A percentile compares a stretch with the other conserved stretches of the same genome.
phyloP scores from a whole-genome alignment of 257 asterid species.

The Capsicum rhomboideum region DNA sequence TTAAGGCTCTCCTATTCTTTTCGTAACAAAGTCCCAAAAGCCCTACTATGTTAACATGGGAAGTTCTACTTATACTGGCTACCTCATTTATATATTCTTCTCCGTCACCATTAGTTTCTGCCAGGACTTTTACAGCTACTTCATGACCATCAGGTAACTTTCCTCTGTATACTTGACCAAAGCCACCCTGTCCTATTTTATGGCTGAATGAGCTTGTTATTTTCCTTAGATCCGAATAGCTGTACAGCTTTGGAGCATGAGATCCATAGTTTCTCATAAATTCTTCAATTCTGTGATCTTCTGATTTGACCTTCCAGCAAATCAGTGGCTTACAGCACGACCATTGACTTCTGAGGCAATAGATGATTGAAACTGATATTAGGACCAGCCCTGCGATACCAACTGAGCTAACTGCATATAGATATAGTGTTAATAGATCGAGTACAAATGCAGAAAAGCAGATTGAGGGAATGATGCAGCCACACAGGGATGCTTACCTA shows the following conservation, averaged over 20 bases:
- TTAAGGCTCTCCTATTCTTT: constrained; percentile 27
- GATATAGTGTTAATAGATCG: neutral
- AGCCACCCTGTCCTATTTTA: constrained; percentile 49
- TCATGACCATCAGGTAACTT: constrained; percentile 32
- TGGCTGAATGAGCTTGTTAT: constrained; percentile 37
- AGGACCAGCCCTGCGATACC: constrained; percentile 3
- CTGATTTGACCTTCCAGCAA: neutral
- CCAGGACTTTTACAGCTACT: constrained; percentile 54
- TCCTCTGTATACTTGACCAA: constrained; percentile 53
- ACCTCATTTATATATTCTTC: constrained; percentile 62
- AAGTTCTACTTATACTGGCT: constrained; percentile 51
- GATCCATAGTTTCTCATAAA: constrained; percentile 34
- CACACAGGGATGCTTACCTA: neutral
- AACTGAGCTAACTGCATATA: constrained; percentile 17
- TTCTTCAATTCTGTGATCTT: constrained; percentile 20
- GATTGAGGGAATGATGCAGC: neutral
- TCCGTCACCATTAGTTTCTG: constrained; percentile 17
- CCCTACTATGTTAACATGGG: constrained; percentile 55
- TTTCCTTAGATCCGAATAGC: constrained; percentile 29
- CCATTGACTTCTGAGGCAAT: constrained; percentile 8
- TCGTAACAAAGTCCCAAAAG: constrained; percentile 51
- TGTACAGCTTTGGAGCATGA: constrained; percentile 37
- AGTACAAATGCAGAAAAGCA: neutral
- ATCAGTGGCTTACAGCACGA: neutral
- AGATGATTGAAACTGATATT: neutral